phyloP scores from a whole-genome alignment of 768 basidiomycete genomes.

The Kwoniella mangroviensis region DNA sequence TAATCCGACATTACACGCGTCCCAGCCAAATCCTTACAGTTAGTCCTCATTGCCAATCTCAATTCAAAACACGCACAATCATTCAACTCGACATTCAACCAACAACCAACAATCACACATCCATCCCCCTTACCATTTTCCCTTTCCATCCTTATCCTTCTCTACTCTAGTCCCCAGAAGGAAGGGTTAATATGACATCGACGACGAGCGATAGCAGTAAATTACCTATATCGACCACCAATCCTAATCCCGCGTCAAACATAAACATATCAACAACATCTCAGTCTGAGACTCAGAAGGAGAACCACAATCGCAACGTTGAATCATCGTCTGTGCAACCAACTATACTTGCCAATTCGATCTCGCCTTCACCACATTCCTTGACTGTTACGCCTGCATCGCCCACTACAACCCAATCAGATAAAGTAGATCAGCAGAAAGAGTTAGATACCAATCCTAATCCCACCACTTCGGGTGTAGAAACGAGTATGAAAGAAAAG shows the following conservation, averaged over 20 bases:
- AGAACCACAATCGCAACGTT: neutral
- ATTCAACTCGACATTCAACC: neutral
- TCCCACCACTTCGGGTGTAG: neutral
- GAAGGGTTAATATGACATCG: neutral
- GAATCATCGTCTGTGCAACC: conserved; percentile 3
- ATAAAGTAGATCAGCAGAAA: conserved; percentile 4
- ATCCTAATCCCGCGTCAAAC: conserved; percentile 4
- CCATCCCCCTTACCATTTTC: neutral
- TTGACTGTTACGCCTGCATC: conserved; percentile 22
- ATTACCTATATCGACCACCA: neutral
- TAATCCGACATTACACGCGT: neutral
- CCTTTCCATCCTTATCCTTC: neutral
- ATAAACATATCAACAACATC: neutral
- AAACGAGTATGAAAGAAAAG: conserved; percentile 28
- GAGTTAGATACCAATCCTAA: neutral
- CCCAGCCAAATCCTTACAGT: neutral
- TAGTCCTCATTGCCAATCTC: neutral
- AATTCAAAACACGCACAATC: conserved; percentile 1
- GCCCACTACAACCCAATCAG: conserved; percentile 9
- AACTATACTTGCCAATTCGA: neutral
- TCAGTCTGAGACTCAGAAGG: conserved; percentile 6
- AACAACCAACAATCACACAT: neutral
- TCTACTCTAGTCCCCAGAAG: neutral
- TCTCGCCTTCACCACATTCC: conserved; percentile 10
- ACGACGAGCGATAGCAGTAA: neutral